phyloP scores from a whole-genome alignment of 305 asterid species.

The Fraxinus sp. region DNA sequence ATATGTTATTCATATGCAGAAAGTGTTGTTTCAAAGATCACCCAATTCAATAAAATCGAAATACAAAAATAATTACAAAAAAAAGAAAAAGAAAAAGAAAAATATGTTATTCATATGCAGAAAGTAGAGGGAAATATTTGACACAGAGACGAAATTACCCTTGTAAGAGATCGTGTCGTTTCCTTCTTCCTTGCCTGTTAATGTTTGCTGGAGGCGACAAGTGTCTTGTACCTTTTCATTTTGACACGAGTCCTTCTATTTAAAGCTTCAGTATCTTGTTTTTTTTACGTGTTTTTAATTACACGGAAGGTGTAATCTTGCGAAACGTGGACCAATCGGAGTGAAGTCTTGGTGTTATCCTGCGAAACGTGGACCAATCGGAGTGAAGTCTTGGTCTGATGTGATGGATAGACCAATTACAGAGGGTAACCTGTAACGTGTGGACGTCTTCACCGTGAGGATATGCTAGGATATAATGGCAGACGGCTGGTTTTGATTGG shows the following conservation, averaged over 20 bases:
- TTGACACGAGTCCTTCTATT: constrained; percentile 38
- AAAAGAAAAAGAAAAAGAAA: no score
- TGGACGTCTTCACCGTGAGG: constrained; percentile 29
- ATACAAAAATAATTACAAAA: no score
- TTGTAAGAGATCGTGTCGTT: constrained; percentile 47
- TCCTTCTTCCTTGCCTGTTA: constrained; percentile 60
- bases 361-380: constrained; percentile 52
- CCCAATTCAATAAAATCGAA: no score
- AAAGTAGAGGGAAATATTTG: neutral
- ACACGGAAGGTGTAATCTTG: constrained; percentile 17
- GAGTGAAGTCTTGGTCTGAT: constrained; percentile 18
- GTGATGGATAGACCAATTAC: constrained; percentile 36
- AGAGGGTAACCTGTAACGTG: constrained; percentile 39
- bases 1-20: no score
- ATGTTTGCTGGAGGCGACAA: constrained; percentile 58
- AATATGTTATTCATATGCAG: neutral
- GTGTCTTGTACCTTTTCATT: constrained; percentile 66
- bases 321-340: constrained; percentile 51
- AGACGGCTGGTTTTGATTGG: constrained; percentile 33
- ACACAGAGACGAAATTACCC: constrained; percentile 29
- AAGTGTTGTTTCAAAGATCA: no score
- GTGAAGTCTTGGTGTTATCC: constrained; percentile 2
- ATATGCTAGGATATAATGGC: constrained; percentile 18
- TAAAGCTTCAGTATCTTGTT: constrained; percentile 15
- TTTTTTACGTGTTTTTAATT: constrained; percentile 17